These are phyloP conservation scores for Calonectria henricotiae DNA, from an alignment of 2,329 filamentous ascomycete genomes.

Conservation along the genomic window DNA sequence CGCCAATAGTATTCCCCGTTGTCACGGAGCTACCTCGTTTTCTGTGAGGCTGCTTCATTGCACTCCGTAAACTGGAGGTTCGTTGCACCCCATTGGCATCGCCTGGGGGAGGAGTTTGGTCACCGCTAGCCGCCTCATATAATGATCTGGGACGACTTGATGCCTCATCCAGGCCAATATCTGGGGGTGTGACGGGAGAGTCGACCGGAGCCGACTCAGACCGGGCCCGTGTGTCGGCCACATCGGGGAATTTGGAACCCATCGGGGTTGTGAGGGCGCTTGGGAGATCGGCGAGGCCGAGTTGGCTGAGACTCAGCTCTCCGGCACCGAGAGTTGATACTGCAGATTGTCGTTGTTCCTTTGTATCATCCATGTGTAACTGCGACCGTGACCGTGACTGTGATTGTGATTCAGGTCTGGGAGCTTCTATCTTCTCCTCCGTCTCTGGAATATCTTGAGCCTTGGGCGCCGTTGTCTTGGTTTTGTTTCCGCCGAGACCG, in stretches of 20 bases:
- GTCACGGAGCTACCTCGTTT: conserved; percentile 88
- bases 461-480: conserved; percentile 49
- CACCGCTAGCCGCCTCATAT: conserved; percentile 67
- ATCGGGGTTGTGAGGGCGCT: conserved; percentile 71
- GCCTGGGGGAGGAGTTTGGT: conserved; percentile 79
- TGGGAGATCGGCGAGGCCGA: conserved; percentile 81
- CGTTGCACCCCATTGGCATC: conserved; percentile 75
- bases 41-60: conserved; percentile 71
- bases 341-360: conserved; percentile 79
- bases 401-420: conserved; percentile 60
- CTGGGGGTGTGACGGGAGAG: conserved; percentile 50
- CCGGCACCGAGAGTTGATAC: conserved; percentile 92
- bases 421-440: conserved; percentile 58
- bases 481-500: conserved; percentile 65
- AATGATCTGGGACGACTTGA: conserved; percentile 66
- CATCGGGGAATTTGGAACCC: conserved; percentile 70
- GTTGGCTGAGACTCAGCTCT: conserved; percentile 89
- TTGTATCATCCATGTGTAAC: conserved; percentile 53
- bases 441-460: conserved; percentile 50
- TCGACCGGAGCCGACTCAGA: conserved; percentile 76
- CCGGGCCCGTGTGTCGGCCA: conserved; percentile 64
- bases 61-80: conserved; percentile 79
- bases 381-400: conserved; percentile 40
- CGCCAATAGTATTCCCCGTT: conserved; percentile 77
- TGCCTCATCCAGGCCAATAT: conserved; percentile 56